Percentiles rank a stretch among this genome's conserved stretches.
Evolutionary conservation across 352 stramenopile genomes (phyloP).

Genomic region (Phytophthora capsici): DNA sequence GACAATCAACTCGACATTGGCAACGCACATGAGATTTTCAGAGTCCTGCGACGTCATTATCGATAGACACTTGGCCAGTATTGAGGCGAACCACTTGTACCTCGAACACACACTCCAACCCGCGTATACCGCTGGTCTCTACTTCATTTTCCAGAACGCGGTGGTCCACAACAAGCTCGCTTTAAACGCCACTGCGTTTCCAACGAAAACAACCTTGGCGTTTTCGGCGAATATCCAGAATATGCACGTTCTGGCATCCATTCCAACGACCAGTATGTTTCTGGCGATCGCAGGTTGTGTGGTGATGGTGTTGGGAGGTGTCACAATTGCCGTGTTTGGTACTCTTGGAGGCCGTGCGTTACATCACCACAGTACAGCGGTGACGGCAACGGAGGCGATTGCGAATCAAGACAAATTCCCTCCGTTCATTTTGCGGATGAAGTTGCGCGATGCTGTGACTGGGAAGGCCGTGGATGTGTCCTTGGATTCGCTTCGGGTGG

Average conservation of each 20-base stretch:
- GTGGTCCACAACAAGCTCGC: slow-evolving; percentile 14
- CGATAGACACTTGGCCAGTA: slow-evolving; percentile 5
- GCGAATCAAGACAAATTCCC: slow-evolving; percentile 19
- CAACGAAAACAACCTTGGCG: slow-evolving; percentile 1
- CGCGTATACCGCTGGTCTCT: slow-evolving; percentile 42
- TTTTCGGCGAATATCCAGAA: slow-evolving; percentile 21
- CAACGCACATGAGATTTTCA: slow-evolving; percentile 5
- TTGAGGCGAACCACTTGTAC: slow-evolving; percentile 29
- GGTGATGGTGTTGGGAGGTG: background rate
- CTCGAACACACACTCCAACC: slow-evolving; percentile 45
- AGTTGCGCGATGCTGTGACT: slow-evolving; percentile 6
- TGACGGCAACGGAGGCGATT: slow-evolving; percentile 9
- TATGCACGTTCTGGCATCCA: slow-evolving; percentile 20
- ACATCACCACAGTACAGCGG: slow-evolving; percentile 1
- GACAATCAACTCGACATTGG: slow-evolving; percentile 10
- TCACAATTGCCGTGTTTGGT: background rate
- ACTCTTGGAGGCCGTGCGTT: background rate
- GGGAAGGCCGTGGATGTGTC: background rate
- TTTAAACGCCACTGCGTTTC: background rate
- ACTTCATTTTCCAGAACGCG: slow-evolving; percentile 46
- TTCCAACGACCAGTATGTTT: slow-evolving; percentile 8
- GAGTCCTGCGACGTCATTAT: slow-evolving; percentile 2
- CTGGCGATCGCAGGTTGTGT: slow-evolving; percentile 7
- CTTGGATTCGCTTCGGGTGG: slow-evolving; percentile 9
- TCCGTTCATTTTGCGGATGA: slow-evolving; percentile 9